Evolutionary conservation across 208 protist genomes (phyloP).

Genomic region (Leishmania gerbilli): DNA sequence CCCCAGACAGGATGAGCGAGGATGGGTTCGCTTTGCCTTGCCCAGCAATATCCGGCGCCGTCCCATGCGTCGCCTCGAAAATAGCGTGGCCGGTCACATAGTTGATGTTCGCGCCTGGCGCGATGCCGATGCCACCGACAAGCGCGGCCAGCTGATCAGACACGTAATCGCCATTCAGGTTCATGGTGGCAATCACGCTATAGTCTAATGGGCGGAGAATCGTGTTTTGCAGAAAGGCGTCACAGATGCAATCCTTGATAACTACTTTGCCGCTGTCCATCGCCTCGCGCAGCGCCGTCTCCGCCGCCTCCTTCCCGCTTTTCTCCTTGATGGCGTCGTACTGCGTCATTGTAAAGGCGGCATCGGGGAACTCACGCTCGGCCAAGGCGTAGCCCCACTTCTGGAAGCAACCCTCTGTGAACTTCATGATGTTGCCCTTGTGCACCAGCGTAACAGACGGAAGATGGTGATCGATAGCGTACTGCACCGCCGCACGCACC

Average conservation of each 20-base stretch:
- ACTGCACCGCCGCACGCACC: constrained; percentile 48
- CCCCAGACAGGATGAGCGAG: constrained; percentile 48
- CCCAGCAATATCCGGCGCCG: constrained; percentile 56
- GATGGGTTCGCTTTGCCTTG: constrained; percentile 49
- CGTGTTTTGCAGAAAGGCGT: constrained; percentile 60
- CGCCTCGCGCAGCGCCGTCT: constrained; percentile 28
- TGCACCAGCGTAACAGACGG: constrained; percentile 59
- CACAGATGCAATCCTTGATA: constrained; percentile 58
- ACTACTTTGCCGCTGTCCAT: constrained; percentile 46
- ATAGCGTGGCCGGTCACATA: constrained; percentile 50
- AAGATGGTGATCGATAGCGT: constrained; percentile 43
- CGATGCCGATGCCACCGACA: constrained; percentile 74
- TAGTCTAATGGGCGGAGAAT: constrained; percentile 48
- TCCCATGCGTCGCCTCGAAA: constrained; percentile 63
- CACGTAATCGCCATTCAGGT: constrained; percentile 64
- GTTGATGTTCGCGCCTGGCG: constrained; percentile 66
- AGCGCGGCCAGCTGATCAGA: constrained; percentile 65
- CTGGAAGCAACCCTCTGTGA: constrained; percentile 54
- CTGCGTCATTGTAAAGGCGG: constrained; percentile 34
- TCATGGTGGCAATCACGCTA: constrained; percentile 52
- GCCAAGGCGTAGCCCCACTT: constrained; percentile 54
- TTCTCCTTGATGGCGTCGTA: constrained; percentile 43
- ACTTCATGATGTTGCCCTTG: constrained; percentile 75
- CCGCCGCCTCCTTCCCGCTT: constrained; percentile 39
- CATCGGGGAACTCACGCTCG: constrained; percentile 36